Percentiles rank a stretch among this genome's conserved stretches.
These are phyloP conservation scores for Gossypium turneri DNA, from an alignment of 345 rosid genomes.

Conservation along the genomic window DNA sequence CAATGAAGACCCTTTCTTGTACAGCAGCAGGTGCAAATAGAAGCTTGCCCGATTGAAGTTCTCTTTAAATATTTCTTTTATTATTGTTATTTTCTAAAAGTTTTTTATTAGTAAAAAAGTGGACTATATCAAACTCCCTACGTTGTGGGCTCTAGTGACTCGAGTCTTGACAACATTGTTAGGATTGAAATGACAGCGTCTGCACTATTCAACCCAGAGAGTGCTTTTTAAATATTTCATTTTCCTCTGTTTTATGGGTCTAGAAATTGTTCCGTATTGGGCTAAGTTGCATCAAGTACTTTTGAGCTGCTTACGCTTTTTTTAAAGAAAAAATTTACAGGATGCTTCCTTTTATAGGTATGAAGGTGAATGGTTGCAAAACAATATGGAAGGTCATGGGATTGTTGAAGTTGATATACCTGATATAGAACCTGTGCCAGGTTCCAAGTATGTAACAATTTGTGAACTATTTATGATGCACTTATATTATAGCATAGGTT, in stretches of 20 bases:
- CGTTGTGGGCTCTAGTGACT: not conserved
- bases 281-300: not conserved
- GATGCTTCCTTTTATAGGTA: slow-evolving; percentile 41
- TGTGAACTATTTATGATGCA: slow-evolving; percentile 3
- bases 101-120: not conserved
- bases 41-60: not conserved
- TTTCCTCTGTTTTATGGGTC: not conserved
- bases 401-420: slow-evolving; percentile 90
- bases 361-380: slow-evolving; percentile 97
- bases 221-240: not conserved
- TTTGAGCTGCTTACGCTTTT: not conserved
- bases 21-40: not conserved
- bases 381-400: slow-evolving; percentile 85
- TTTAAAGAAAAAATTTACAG: not conserved
- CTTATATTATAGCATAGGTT: not conserved
- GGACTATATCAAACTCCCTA: not conserved
- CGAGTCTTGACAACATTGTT: not conserved
- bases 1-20: not conserved
- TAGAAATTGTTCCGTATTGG: not conserved
- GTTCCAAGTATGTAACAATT: slow-evolving; percentile 67
- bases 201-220: not conserved
- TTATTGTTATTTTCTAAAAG: too few species aligned
- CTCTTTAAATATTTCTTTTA: not conserved
- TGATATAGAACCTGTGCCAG: slow-evolving; percentile 82
- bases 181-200: not conserved